These are phyloP conservation scores for Akanthomyces uredinophilus DNA, from an alignment of 2,329 filamentous ascomycete genomes.

Conservation along the genomic window DNA sequence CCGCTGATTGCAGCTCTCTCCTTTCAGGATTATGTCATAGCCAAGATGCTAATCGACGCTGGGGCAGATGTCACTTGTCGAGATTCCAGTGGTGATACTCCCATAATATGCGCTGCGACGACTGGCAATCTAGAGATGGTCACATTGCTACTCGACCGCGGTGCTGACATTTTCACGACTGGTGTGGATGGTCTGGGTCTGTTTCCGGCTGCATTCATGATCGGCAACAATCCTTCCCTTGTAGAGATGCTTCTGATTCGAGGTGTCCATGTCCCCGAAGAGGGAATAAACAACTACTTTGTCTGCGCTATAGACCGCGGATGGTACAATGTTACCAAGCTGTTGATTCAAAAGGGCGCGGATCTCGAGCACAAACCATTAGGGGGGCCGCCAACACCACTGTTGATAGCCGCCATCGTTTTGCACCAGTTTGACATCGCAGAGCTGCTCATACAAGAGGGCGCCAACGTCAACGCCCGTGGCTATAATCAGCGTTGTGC, in stretches of 20 bases:
- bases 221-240: not conserved
- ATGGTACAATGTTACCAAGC: not conserved
- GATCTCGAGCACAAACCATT: not conserved
- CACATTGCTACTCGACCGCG: not conserved
- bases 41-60: not conserved
- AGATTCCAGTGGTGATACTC: not conserved
- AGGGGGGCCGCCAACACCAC: not conserved
- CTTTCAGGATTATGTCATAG: not conserved
- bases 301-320: not conserved
- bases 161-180: not conserved
- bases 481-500: not conserved
- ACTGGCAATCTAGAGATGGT: not conserved
- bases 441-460: not conserved
- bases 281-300: not conserved
- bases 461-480: constrained; percentile 5
- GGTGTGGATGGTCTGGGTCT: not conserved
- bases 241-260: not conserved
- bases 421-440: not conserved
- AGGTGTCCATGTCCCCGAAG: not conserved
- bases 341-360: not conserved
- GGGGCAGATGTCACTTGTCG: not conserved
- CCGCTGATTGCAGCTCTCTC: not conserved
- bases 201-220: not conserved
- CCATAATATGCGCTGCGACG: not conserved
- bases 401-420: not conserved